These are phyloP conservation scores for Blepharisma undulans DNA, from an alignment of 169 alveolate genomes.

Conservation along the genomic window DNA sequence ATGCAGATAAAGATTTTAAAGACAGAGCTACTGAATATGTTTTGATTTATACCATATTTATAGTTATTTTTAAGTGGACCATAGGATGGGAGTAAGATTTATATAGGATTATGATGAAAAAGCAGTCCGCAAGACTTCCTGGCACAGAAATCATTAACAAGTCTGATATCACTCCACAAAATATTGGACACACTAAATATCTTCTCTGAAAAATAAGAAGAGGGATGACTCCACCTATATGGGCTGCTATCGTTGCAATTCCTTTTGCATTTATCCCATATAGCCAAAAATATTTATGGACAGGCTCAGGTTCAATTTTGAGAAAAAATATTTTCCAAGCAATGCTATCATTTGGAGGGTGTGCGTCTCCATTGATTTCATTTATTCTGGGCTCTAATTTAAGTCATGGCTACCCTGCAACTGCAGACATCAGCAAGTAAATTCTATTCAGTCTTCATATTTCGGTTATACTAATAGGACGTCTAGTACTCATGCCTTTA, in stretches of 20 bases:
- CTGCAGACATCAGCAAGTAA: background rate
- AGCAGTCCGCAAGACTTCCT: background rate
- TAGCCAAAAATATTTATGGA: background rate
- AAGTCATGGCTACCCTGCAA: conserved; percentile 29
- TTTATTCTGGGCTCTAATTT: conserved; percentile 31
- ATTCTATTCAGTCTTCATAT: background rate
- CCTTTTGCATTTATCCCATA: conserved; percentile 35
- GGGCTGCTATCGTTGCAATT: background rate
- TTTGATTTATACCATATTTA: background rate
- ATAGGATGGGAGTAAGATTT: background rate
- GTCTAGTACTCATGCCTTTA: conserved; percentile 22
- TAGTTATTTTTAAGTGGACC: background rate
- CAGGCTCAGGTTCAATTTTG: background rate
- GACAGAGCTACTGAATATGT: background rate
- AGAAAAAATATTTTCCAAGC: conserved; percentile 22
- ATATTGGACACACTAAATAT: background rate
- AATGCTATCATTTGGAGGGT: background rate
- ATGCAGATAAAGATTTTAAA: background rate
- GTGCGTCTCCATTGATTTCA: conserved; percentile 8
- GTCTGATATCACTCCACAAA: background rate
- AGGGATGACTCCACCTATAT: background rate
- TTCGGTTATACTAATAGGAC: background rate
- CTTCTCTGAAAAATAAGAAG: background rate
- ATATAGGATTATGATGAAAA: background rate
- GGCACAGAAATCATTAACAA: background rate